Base-by-base conservation (phyloP, 176 grass and related monocot species). In the Thinopyrum elongatum region DNA sequence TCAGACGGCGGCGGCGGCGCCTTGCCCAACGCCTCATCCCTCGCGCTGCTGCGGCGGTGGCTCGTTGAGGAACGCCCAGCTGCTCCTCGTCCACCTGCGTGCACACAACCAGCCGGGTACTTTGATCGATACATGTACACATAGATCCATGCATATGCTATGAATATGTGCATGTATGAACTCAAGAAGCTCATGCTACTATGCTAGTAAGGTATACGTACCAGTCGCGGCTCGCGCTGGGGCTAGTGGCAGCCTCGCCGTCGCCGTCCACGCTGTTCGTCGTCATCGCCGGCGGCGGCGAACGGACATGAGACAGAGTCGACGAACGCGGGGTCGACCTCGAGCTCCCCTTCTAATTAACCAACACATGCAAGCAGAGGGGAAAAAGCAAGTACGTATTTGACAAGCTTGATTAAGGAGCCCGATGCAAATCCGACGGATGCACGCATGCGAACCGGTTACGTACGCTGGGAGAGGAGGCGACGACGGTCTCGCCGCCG, bases 61-160 rank as follows among this genome's bases (percentile, higher is more conserved):
- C 82, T 98, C 96, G 73, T 98, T 98, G 6, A 98, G 91, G 75
- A 95, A 95, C 42, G 93, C 96, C 88, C 79, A 95, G 80, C 51
- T 98, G 91, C 96, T 98, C 76, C 88, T 74, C 21, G 96, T 94
- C 96, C 96, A 98, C 93, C 93, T 53, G 25, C 44, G 19, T 27
- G 16, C 46, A 51, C 16, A 8, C 53, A 57, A 57, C 51, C 51
- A 14, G 51, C 51, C 51, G 39, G 39, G 51, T 19, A 21, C 14
- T 14, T 14, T 49, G 14, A 49, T 49, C 14, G 46, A 49, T 51
- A 16, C 47, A 51, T 16, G 47, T 51, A 51, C 5, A 17, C 47
- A 51, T 46, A 12, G 42, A 46, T 46, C 42, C 42, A 44, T 44
- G 42, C 42, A 44, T 44, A 44, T 44, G 42, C 42, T 14, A 14